phyloP scores from a whole-genome alignment of 1,284 basidiomycete species.

The Ceratobasidium theobromae region DNA sequence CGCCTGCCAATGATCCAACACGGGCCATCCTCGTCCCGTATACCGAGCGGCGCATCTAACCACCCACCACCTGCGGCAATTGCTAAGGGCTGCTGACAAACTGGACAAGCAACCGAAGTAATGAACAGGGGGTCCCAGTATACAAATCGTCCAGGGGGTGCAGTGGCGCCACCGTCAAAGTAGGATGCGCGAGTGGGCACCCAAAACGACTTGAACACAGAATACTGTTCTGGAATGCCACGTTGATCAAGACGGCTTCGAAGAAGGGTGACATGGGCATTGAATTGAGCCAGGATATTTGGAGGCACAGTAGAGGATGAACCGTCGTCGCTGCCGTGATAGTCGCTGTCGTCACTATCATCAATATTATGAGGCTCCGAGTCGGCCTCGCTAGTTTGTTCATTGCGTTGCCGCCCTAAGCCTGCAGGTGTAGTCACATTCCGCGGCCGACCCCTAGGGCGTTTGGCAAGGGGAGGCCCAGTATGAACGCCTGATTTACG shows the following conservation, averaged over 20 bases:
- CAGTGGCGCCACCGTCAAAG: conserved; percentile 16
- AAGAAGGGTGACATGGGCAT: conserved; percentile 7
- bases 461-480: neutral
- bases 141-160: conserved; percentile 8
- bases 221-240: conserved; percentile 26
- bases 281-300: conserved; percentile 15
- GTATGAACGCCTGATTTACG: conserved; percentile 5
- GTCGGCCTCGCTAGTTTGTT: neutral
- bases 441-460: conserved; percentile 17
- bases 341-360: conserved; percentile 1
- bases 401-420: neutral
- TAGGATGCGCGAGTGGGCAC: conserved; percentile 15
- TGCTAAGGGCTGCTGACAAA: conserved; percentile 25
- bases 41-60: conserved; percentile 20
- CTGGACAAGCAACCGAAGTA: conserved; percentile 17
- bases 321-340: conserved; percentile 1
- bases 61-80: conserved; percentile 26
- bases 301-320: neutral
- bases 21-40: conserved; percentile 21
- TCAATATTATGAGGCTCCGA: neutral
- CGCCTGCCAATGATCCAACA: conserved; percentile 26
- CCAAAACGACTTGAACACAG: conserved; percentile 28
- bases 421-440: neutral
- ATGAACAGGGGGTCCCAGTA: conserved; percentile 29
- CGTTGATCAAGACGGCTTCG: conserved; percentile 20